A percentile compares a stretch with the other conserved stretches of the same genome.
These are phyloP conservation scores for Citrullus colocynthis DNA, from an alignment of 306 rosid species.

Conservation along the genomic window DNA sequence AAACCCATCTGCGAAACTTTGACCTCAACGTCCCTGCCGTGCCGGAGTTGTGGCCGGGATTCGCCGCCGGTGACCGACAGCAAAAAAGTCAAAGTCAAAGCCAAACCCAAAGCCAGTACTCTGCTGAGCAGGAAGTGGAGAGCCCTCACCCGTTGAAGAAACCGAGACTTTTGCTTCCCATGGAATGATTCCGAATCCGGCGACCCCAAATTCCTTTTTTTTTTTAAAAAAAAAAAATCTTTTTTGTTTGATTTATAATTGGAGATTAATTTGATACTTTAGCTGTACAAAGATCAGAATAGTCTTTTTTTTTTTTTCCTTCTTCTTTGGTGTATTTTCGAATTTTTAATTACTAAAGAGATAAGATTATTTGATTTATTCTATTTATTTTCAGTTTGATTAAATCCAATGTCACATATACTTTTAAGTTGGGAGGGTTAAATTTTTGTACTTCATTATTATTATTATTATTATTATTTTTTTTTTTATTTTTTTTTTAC, in stretches of 20 bases:
- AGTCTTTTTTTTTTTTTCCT: background rate
- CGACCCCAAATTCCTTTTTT: background rate
- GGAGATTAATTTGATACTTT: background rate
- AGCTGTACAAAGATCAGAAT: background rate
- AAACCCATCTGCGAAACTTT: constrained; percentile 23
- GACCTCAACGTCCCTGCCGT: constrained; percentile 84
- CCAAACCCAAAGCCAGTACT: background rate
- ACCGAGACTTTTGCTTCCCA: constrained; percentile 21
- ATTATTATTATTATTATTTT: no score
- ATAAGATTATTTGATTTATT: background rate
- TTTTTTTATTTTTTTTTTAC: background rate
- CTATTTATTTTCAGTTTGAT: background rate
- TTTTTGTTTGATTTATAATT: background rate
- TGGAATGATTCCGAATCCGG: background rate
- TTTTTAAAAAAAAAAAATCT: fast-evolving
- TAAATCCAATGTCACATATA: background rate
- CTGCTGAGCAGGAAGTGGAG: constrained; percentile 38
- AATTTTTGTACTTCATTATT: no score
- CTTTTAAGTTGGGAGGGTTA: no score
- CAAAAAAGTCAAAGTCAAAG: background rate
- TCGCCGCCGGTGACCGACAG: constrained; percentile 18
- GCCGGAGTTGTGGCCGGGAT: constrained; percentile 40
- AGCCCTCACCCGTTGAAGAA: constrained; percentile 72
- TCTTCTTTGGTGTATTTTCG: background rate
- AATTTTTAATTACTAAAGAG: background rate